Evolutionary conservation across 768 basidiomycete species (phyloP), one percentile per base, ranked within the genome.

Genomic region (Clitopilus hobsonii): DNA sequence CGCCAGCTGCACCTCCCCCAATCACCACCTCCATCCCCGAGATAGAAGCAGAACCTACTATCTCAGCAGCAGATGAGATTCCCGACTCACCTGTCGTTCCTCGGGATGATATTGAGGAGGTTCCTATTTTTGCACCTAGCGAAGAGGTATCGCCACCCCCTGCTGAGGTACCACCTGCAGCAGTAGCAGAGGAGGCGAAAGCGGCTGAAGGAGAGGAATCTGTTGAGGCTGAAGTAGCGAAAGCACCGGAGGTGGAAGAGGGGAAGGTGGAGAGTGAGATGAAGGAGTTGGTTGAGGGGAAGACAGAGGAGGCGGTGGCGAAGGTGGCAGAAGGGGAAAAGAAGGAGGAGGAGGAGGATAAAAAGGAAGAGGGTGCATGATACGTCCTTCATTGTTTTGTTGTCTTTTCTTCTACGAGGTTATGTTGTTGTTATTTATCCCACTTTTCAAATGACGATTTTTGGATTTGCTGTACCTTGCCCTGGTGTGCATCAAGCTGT

Each of bases 221-320:
- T 2, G 48, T 16, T 4, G 48, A 49, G 5, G 48, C 48, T 11
- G 32, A 3, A 36, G 4, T 11, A 2, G 32, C 49, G 8, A 20
- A 56, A 57, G 20, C 58, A 58, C 2, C 62, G 3, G 51, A 20
- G 16, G 52, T 30, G 27, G 53, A 53, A 11, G 25, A 20, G 47
- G 61, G 38, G 6, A 47, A 54, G 10, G 20, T 49, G 36, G 54
- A 56, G 54, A 57, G 38, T 24, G 56, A 60, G 28, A 54, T 53
- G 50, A 14, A 22, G 18, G 58, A 59, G 24, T 61, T 61, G 13
- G 56, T 58, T 22, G 60, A 60, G 24, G 54, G 16, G 28, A 58
- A 59, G 28, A 26, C 32, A 41, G 60, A 54, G 20, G 48, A 48
- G 54, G 24, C 26, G 28, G 49, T 56, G 18, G 25, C 30, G 32